phyloP scores from a whole-genome alignment of 495 filamentous ascomycete species.

The Penicillium canariense region DNA sequence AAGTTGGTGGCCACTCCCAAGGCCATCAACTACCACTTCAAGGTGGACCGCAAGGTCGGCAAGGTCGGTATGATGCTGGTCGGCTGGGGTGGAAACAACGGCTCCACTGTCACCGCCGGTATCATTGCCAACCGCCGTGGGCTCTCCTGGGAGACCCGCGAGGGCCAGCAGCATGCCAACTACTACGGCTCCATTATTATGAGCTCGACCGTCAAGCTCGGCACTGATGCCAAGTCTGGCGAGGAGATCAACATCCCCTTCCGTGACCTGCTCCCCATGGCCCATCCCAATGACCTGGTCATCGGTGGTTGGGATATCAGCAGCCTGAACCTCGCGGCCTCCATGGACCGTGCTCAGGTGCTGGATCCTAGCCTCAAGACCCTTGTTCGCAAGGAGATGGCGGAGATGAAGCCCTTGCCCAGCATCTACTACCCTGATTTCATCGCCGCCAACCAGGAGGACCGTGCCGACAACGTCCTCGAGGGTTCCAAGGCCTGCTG shows the following conservation, averaged over 20 bases:
- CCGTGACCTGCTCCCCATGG: conserved; percentile 92
- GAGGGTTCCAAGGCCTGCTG: conserved; percentile 76
- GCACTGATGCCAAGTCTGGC: conserved; percentile 76
- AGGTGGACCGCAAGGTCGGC: conserved; percentile 88
- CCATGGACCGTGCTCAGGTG: conserved; percentile 95
- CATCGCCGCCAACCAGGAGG: conserved; percentile 98
- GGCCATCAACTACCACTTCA: conserved; percentile 94
- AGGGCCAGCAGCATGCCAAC: conserved; percentile 80
- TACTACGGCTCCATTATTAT: conserved; percentile 98
- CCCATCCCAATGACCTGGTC: conserved; percentile 92
- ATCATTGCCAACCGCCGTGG: conserved; percentile 91
- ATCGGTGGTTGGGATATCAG: conserved; percentile 99
- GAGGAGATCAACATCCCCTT: conserved; percentile 96
- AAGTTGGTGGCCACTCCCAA: conserved; percentile 82
- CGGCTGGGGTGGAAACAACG: conserved; percentile 98
- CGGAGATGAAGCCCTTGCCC: conserved; percentile 81
- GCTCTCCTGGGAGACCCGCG: conserved; percentile 88
- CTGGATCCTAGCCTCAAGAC: conserved; percentile 90
- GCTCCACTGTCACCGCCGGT: conserved; percentile 93
- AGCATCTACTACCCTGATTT: conserved; percentile 99
- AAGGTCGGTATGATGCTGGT: conserved; percentile 98
- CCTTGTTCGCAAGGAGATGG: conserved; percentile 90
- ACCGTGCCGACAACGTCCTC: conserved; percentile 89
- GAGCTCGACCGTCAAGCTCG: conserved; percentile 95
- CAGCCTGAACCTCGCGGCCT: conserved; percentile 76